Conservation (phyloP, 2,329 filamentous ascomycete genomes). For the Talaromyces sp. region DNA sequence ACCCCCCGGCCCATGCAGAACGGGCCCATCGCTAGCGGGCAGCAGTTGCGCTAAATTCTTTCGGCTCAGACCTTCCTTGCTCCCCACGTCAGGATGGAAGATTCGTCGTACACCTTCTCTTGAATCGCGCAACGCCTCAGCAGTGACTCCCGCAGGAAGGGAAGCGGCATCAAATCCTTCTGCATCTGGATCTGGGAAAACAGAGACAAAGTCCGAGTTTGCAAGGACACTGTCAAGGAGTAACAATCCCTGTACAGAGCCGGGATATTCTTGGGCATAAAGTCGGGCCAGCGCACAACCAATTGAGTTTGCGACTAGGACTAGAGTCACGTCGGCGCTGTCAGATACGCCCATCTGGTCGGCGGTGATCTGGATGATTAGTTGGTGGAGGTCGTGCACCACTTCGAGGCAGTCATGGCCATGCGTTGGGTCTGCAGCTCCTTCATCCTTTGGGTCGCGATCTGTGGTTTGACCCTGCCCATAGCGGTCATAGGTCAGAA, state of each 20-base stretch:
- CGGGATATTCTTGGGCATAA: conserved; percentile 48
- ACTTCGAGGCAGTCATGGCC: conserved; percentile 49
- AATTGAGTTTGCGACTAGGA: conserved; percentile 54
- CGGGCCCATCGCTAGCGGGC: conserved; percentile 43
- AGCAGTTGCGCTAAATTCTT: conserved; percentile 43
- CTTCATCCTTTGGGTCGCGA: conserved; percentile 40
- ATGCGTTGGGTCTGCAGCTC: conserved; percentile 36
- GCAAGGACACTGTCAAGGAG: conserved; percentile 58
- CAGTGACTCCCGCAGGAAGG: conserved; percentile 41
- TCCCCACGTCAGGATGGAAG: conserved; percentile 51
- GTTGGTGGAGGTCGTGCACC: conserved; percentile 44
- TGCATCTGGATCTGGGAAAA: conserved; percentile 55
- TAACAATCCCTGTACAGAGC: conserved; percentile 45
- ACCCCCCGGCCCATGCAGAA: conserved; percentile 36
- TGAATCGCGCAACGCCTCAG: conserved; percentile 34
- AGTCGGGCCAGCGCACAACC: conserved; percentile 53
- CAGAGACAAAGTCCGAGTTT: conserved; percentile 53
- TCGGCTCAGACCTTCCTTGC: conserved; percentile 50
- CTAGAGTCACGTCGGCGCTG: conserved; percentile 29
- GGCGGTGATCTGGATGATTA: conserved; percentile 41
- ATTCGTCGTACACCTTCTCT: conserved; percentile 33
- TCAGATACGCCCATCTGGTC: conserved; percentile 26
- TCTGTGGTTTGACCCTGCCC: conserved; percentile 53
- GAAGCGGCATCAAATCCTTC: conserved; percentile 41
- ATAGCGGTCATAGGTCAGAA: conserved; percentile 57